Conservation (phyloP, 352 stramenopile species). For the Detonula confervacea region DNA sequence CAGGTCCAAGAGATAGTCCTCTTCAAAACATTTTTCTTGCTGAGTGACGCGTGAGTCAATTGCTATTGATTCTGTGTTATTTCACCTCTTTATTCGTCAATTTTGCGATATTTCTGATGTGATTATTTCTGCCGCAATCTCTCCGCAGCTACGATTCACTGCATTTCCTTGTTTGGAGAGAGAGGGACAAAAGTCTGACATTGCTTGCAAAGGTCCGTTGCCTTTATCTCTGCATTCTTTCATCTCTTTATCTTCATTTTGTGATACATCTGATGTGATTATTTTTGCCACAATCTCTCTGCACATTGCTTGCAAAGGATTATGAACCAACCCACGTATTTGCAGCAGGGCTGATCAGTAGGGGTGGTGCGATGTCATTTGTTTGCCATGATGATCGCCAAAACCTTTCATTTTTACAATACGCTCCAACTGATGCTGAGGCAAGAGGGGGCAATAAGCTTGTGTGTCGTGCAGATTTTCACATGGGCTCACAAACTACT, state of each 20-base stretch:
- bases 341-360: conserved; percentile 76
- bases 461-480: conserved; percentile 79
- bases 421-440: conserved; percentile 76
- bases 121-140: background rate
- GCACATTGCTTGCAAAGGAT: no score
- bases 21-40: conserved; percentile 84
- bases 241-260: no score
- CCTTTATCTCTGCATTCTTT: no score
- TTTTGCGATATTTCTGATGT: no score
- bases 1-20: conserved; percentile 81
- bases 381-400: conserved; percentile 84
- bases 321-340: conserved; percentile 83
- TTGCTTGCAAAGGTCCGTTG: conserved; percentile 84
- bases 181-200: conserved; percentile 84
- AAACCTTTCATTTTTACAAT: conserved; percentile 86
- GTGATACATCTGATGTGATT: no score
- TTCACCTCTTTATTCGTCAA: conserved; percentile 14
- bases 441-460: conserved; percentile 83
- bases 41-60: conserved; percentile 71
- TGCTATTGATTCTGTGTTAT: conserved; percentile 14
- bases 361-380: conserved; percentile 72
- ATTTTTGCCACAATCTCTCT: no score
- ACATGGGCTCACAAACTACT: conserved; percentile 79
- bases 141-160: conserved; percentile 81
- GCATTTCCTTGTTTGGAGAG: conserved; percentile 83